Base-by-base conservation (phyloP, 2,329 filamentous ascomycete species). In the Nothophaeocryptopus gaeumannii region DNA sequence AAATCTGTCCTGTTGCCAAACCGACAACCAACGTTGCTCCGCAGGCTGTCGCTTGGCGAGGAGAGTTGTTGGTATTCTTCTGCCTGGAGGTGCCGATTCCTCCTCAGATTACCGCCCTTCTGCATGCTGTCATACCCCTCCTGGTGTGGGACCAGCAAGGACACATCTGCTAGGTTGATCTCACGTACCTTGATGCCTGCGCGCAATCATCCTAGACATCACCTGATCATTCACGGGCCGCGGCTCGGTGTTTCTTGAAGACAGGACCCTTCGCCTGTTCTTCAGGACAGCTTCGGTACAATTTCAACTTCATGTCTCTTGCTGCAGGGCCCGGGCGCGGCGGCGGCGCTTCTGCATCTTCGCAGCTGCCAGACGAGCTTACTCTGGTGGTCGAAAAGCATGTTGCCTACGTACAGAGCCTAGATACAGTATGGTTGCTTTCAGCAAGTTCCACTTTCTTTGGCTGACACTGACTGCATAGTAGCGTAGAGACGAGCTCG, bases 391-490 rank as follows among this genome's bases (percentile, higher is more conserved):
- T 78, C 44, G 75, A 83, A 58, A 82, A 82, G 67, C 93, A 99
- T 70, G 89, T 97, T 63, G 83, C 84, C 67, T 99, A 97, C 70
- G 89, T 99, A 61, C 89, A 95, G 72, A 89, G 86, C 65, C 79
- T 99, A 61, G 90, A 99, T 71, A 90, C 86, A 59, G 84, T 87
- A 77, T 72, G 81, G 78, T 26, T 45, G 30, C 26, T n/a, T 12
- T 31, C 42, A 33, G 36, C 11, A 43, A 33, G 44, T 37, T 42
- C 32, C 41, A 42, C 30, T 42, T 41, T 47, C 49, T 34, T 48
- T 54, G 65, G 64, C 72, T 74, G 65, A 76, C 66, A 55, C 58
- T 64, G 61, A 55, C 64, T 62, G 50, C 39, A 47, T 46, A 60
- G 58, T 73, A 86, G 83, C 85, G 87, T 67, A 90, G 88, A 74